A percentile compares a stretch with the other conserved stretches of the same genome.
These are phyloP conservation scores for Thalia dealbata DNA, from an alignment of 176 grass and related monocot species.

Conservation along the genomic window DNA sequence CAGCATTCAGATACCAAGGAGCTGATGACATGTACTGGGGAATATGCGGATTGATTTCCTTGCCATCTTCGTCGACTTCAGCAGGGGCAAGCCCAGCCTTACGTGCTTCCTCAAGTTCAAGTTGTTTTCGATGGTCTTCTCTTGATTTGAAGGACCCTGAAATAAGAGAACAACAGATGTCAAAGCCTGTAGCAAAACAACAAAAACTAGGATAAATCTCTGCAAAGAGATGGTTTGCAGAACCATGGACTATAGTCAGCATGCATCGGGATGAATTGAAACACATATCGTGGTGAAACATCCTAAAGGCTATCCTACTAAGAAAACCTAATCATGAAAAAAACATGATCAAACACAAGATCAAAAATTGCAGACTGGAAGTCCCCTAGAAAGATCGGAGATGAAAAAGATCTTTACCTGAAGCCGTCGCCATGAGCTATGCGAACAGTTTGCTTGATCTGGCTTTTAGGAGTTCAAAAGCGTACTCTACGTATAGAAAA, in stretches of 20 bases:
- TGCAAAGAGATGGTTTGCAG: not conserved
- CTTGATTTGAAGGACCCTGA: conserved; percentile 77
- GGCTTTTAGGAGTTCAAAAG: too few relatives aligned
- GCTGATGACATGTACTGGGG: conserved; percentile 99
- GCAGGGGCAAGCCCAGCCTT: conserved; percentile 83
- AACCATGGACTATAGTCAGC: not conserved
- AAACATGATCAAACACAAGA: too few relatives aligned
- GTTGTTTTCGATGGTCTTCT: conserved; percentile 81
- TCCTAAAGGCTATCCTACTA: too few relatives aligned
- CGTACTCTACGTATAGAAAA: too few relatives aligned
- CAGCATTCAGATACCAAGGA: conserved; percentile 91
- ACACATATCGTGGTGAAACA: too few relatives aligned
- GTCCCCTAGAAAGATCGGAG: too few relatives aligned
- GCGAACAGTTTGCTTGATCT: too few relatives aligned
- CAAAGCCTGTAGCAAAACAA: not conserved
- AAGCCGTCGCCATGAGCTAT: too few relatives aligned
- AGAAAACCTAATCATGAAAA: too few relatives aligned
- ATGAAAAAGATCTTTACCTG: too few relatives aligned
- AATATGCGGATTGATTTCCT: conserved; percentile 96
- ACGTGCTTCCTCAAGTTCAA: conserved; percentile 78
- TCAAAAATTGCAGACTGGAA: too few relatives aligned
- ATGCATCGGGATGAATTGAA: not conserved
- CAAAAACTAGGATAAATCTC: not conserved
- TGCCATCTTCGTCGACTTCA: conserved; percentile 88
- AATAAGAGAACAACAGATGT: not conserved